A percentile compares a stretch with the other conserved stretches of the same genome.
These are phyloP conservation scores for Entomortierella lignicola DNA, from an alignment of 192 early-diverging fungal genomes.

Conservation along the genomic window DNA sequence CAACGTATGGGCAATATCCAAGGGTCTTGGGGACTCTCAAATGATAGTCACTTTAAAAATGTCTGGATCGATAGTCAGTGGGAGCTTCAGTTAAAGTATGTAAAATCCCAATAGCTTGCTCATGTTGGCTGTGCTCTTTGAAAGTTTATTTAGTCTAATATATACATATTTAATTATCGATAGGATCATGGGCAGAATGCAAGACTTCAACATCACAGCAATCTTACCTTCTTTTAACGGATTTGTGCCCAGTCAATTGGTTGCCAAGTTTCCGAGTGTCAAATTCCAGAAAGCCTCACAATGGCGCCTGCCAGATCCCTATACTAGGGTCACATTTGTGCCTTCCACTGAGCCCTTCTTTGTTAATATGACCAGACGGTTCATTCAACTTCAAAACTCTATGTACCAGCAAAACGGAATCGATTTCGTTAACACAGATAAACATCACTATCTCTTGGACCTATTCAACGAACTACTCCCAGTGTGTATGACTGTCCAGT, in stretches of 20 bases:
- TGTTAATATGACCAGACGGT: constrained; percentile 14
- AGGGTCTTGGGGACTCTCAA: constrained; percentile 24
- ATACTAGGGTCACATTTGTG: constrained; percentile 18
- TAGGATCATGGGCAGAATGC: constrained; percentile 44
- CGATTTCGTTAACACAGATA: neutral
- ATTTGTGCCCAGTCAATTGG: constrained; percentile 29
- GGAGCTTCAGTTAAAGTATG: constrained; percentile 41
- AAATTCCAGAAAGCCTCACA: constrained; percentile 27
- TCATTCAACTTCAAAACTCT: constrained; percentile 30
- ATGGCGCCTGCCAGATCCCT: constrained; percentile 15
- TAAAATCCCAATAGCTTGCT: too few relatives aligned
- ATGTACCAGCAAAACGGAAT: constrained; percentile 19
- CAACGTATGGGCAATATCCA: constrained; percentile 53
- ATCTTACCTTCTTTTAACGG: constrained; percentile 47
- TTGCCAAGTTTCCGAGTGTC: constrained; percentile 15
- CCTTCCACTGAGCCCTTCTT: constrained; percentile 38
- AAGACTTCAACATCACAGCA: constrained; percentile 40
- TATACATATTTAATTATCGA: too few relatives aligned
- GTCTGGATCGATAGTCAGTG: constrained; percentile 53
- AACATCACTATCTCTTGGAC: constrained; percentile 35
- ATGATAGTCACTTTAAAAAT: constrained; percentile 31
- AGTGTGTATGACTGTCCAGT: constrained; percentile 18
- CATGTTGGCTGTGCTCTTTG: too few relatives aligned
- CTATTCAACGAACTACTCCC: constrained; percentile 44
- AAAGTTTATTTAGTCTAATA: too few relatives aligned